These are phyloP conservation scores for Physcomitrium patens DNA, from an alignment of 225 moss, liverwort and hornwort genomes.

Conservation along the genomic window DNA sequence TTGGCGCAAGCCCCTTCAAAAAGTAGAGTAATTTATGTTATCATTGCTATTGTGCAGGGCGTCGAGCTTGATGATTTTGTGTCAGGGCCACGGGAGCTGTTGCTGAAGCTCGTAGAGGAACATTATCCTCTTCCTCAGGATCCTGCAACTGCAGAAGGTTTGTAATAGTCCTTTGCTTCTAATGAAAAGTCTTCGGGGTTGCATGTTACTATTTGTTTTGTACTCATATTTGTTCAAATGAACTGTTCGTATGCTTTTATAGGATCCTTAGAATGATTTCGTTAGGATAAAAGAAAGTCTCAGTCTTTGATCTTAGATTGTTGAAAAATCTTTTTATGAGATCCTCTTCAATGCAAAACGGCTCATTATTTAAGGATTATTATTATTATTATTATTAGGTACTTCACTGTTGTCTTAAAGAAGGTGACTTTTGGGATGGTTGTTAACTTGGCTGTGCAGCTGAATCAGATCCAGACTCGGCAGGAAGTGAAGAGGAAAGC, in stretches of 20 bases:
- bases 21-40: constrained; percentile 9
- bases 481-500: constrained; percentile 68
- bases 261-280: neutral
- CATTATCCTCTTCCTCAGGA: constrained; percentile 94
- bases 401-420: constrained; percentile 14
- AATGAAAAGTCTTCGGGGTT: neutral
- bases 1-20: constrained; percentile 17
- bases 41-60: constrained; percentile 61
- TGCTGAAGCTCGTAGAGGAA: constrained; percentile 96
- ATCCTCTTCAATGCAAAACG: neutral
- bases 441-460: constrained; percentile 47
- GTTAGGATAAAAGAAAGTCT: neutral
- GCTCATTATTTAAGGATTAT: neutral
- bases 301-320: neutral
- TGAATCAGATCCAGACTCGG: constrained; percentile 82
- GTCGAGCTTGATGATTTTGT: constrained; percentile 99
- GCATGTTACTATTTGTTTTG: constrained; percentile 5
- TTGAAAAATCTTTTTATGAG: neutral
- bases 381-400: neutral
- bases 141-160: constrained; percentile 69
- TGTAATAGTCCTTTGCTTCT: constrained; percentile 20
- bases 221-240: constrained; percentile 7
- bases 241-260: too few species aligned
- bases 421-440: constrained; percentile 17
- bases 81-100: constrained; percentile 95